Conservation (phyloP, 345 rosid species). For the Gynandropsis gynandra region DNA sequence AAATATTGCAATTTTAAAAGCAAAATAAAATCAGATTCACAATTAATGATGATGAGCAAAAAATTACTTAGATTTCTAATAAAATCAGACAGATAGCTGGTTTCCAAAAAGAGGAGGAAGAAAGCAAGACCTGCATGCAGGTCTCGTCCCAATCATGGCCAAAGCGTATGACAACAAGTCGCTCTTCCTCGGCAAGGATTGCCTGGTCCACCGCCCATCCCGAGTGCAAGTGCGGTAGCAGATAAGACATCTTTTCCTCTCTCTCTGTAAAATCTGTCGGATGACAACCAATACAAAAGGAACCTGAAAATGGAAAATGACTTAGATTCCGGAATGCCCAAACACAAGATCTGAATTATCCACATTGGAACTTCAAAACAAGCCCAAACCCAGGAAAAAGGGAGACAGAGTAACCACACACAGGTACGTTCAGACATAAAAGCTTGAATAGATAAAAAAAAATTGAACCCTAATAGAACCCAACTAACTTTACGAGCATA, state of each 20-base stretch:
- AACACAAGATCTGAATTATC: too few species aligned
- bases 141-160: constrained; percentile 98
- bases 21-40: background rate
- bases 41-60: background rate
- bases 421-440: too few species aligned
- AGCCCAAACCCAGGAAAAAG: too few species aligned
- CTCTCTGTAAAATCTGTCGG: too few species aligned
- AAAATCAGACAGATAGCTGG: background rate
- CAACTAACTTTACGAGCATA: too few species aligned
- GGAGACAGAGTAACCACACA: too few species aligned
- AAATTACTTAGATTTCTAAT: background rate
- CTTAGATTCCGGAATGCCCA: too few species aligned
- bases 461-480: too few species aligned
- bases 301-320: too few species aligned
- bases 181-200: constrained; percentile 89
- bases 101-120: background rate
- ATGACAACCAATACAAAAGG: too few species aligned
- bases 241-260: constrained; percentile 51
- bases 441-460: too few species aligned
- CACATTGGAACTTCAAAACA: too few species aligned
- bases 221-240: constrained; percentile 84
- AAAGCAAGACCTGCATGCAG: constrained; percentile 69
- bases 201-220: constrained; percentile 98
- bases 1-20: background rate
- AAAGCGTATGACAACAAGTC: constrained; percentile 80